These are phyloP conservation scores for Drechslerella coelobrocha DNA, from an alignment of 2,329 filamentous ascomycete species.

Conservation along the genomic window DNA sequence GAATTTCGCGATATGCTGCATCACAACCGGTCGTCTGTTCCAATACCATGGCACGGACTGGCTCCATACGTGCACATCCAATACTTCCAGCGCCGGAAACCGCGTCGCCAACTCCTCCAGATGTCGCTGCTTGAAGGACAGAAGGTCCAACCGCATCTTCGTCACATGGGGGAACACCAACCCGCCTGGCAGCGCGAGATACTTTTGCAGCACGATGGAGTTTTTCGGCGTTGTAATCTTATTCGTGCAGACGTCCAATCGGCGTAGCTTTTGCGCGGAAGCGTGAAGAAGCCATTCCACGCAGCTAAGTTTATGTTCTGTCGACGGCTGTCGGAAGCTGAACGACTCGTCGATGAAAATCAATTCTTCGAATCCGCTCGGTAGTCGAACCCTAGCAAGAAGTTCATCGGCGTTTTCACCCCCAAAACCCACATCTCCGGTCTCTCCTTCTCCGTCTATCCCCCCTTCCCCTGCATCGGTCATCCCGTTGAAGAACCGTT, in stretches of 20 bases:
- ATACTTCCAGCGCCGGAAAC: slow-evolving; percentile 3
- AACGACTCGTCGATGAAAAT: not conserved
- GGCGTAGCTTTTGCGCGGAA: slow-evolving; percentile 1
- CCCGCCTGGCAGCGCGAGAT: not conserved
- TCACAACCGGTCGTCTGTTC: not conserved
- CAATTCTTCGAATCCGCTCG: not conserved
- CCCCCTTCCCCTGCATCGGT: not conserved
- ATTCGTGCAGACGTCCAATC: not conserved
- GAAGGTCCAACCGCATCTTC: slow-evolving; percentile 1
- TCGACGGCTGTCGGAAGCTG: not conserved
- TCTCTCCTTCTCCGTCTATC: not conserved
- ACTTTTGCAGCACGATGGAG: not conserved
- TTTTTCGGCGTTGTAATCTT: not conserved
- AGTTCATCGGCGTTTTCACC: not conserved
- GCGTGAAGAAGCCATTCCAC: not conserved
- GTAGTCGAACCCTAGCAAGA: not conserved
- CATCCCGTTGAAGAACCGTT: not conserved
- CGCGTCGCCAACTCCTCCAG: not conserved
- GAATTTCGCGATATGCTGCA: not conserved
- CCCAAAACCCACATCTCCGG: not conserved
- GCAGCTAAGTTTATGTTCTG: not conserved
- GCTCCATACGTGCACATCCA: slow-evolving; percentile 2
- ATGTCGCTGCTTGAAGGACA: not conserved
- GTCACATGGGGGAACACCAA: not conserved
- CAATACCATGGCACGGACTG: not conserved